Evolutionary conservation across 1,284 basidiomycete genomes (phyloP).

Genomic region (Apiotrichum mycotoxinovorans): DNA sequence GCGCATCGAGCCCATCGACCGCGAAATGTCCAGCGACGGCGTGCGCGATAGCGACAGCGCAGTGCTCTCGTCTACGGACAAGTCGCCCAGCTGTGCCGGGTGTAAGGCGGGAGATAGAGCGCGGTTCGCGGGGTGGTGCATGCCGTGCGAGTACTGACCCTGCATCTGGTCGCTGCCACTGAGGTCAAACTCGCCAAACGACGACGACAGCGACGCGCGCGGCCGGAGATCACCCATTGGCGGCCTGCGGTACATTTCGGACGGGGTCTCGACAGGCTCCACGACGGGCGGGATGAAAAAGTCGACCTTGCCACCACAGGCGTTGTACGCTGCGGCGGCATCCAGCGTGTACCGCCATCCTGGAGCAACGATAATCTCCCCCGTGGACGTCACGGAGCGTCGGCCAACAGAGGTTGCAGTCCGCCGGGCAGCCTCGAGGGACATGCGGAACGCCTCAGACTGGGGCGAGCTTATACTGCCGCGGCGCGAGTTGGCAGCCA

Average conservation of each 20-base stretch:
- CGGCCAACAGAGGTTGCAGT: neutral
- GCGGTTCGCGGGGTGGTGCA: too few species aligned
- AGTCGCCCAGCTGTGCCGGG: neutral
- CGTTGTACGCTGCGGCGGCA: constrained; percentile 37
- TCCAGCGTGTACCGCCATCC: constrained; percentile 39
- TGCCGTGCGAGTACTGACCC: neutral
- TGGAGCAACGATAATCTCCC: constrained; percentile 7
- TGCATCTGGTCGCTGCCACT: neutral
- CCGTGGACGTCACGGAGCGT: neutral
- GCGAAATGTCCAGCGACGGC: constrained; percentile 6
- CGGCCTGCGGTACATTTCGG: neutral
- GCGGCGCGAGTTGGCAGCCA: constrained; percentile 4
- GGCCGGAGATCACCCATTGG: neutral
- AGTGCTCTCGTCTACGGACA: neutral
- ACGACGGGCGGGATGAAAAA: constrained; percentile 40
- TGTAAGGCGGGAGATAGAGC: too few species aligned
- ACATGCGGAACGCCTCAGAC: constrained; percentile 4
- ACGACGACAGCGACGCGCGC: neutral
- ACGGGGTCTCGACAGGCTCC: neutral
- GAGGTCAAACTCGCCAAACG: neutral
- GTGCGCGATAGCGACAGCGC: constrained; percentile 2
- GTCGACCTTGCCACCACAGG: constrained; percentile 34
- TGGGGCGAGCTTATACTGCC: constrained; percentile 13
- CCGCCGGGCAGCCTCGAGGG: neutral
- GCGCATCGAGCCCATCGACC: neutral